phyloP scores from a whole-genome alignment of 305 asterid species.

The Ilex paraguariensis region DNA sequence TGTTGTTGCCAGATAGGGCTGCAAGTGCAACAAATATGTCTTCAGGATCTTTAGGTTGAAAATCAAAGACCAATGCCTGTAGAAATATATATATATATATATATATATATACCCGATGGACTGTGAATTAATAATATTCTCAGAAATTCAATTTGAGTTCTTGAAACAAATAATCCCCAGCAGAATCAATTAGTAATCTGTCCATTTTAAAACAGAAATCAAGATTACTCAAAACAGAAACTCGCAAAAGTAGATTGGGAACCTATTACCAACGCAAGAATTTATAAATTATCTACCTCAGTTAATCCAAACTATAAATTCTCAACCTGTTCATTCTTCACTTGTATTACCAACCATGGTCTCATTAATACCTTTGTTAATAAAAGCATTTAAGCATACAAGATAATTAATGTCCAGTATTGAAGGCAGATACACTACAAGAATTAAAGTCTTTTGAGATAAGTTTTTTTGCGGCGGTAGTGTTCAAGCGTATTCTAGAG shows the following conservation, averaged over 20 bases:
- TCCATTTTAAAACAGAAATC: background rate
- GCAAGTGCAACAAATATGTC: slow-evolving; percentile 47
- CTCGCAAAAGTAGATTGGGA: background rate
- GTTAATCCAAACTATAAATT: background rate
- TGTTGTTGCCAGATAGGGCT: slow-evolving; percentile 51
- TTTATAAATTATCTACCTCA: background rate
- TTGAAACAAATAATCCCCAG: background rate
- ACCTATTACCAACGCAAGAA: background rate
- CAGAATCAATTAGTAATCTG: too few species aligned
- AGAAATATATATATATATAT: background rate
- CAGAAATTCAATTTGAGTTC: background rate
- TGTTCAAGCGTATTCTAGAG: too few species aligned
- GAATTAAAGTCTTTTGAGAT: too few species aligned
- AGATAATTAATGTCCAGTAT: too few species aligned
- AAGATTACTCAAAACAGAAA: background rate
- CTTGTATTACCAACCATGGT: too few species aligned
- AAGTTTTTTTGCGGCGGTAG: too few species aligned
- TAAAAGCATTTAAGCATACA: too few species aligned
- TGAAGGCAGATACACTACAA: too few species aligned
- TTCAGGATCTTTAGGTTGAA: slow-evolving; percentile 81
- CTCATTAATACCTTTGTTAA: too few species aligned
- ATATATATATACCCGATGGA: background rate
- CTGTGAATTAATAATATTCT: background rate
- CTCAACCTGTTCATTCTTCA: background rate
- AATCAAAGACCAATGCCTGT: slow-evolving; percentile 56